Evolutionary conservation across 495 filamentous ascomycete species (phyloP), one percentile per base, ranked within the genome.

Genomic region (Penicillium pulvis): DNA sequence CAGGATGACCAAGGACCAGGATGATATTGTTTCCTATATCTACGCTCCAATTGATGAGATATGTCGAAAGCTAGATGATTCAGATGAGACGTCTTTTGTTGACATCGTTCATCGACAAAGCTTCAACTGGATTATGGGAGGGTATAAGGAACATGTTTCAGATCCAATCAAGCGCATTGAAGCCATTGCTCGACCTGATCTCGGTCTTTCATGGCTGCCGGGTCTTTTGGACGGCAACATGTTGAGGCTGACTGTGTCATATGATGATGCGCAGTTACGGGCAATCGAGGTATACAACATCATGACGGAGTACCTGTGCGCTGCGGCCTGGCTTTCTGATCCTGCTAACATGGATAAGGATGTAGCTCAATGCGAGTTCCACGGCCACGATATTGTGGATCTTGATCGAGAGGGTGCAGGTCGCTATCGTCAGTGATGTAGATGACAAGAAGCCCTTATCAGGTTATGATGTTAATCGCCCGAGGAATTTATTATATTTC

Each of bases 321-420:
- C 53, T 16, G 39, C 23, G 4, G 46, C 45, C 20, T 60, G 58
- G 58, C 17, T 60, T 33, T 56, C 44, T 16, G 47, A 60, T 6
- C 31, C 45, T 10, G 45, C 7, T 10, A 60, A 60, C 31, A 10
- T 44, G 52, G 28, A 60, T 19, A 48, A 55, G 48, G 39, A 26
- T 17, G 36, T 52, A 3, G 14, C 48, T 14, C 43, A 63, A 19
- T 59, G 52, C 41, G 26, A 28, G 36, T 55, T 55, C 33, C 24
- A 45, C 4, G 52, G 42, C 7, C 23, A 55, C 30, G 39, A 55
- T 48, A 48, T 48, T 12, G 41, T 43, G 41, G 41, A 43, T 19
- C 41, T 43, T 43, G 41, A 43, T 43, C 41, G 41, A 1, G 41
- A 43, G 16, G 6, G 10, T 14, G 2, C 41, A 4, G 41, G 9